Evolutionary conservation across 805 yeast species (phyloP).

Genomic region (Zygoascus ofunaensis): DNA sequence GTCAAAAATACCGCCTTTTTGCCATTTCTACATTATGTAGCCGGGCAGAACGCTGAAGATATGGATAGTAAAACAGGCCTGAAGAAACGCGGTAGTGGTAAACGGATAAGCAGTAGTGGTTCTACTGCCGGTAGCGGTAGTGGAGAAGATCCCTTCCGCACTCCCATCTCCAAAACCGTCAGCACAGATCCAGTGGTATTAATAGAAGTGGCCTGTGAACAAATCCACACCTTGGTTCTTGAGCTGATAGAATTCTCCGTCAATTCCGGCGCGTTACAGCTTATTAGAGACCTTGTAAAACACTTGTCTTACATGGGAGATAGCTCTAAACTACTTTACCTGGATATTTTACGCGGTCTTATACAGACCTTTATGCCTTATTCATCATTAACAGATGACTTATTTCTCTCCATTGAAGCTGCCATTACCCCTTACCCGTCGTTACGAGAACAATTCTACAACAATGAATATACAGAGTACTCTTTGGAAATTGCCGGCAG

Average conservation of each 20-base stretch:
- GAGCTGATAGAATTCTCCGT: background rate
- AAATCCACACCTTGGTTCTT: background rate
- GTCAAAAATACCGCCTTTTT: background rate
- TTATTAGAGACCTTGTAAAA: background rate
- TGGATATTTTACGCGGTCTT: background rate
- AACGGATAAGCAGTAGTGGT: background rate
- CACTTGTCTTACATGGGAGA: background rate
- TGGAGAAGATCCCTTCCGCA: background rate
- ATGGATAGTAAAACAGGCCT: background rate
- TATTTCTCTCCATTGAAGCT: background rate
- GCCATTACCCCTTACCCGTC: background rate
- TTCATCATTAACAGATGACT: background rate
- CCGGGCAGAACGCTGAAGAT: background rate
- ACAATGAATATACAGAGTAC: background rate
- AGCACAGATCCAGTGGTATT: background rate
- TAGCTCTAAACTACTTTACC: background rate
- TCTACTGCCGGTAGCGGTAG: too few species aligned
- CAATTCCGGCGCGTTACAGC: constrained; percentile 1
- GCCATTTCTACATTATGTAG: background rate
- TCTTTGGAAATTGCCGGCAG: background rate
- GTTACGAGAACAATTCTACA: background rate
- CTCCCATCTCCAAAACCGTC: constrained; percentile 1
- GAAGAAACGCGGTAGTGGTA: background rate
- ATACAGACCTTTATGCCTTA: background rate
- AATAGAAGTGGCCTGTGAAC: background rate